Evolutionary conservation across 441 rosid genomes (phyloP).

Genomic region (Mallotus repandus): DNA sequence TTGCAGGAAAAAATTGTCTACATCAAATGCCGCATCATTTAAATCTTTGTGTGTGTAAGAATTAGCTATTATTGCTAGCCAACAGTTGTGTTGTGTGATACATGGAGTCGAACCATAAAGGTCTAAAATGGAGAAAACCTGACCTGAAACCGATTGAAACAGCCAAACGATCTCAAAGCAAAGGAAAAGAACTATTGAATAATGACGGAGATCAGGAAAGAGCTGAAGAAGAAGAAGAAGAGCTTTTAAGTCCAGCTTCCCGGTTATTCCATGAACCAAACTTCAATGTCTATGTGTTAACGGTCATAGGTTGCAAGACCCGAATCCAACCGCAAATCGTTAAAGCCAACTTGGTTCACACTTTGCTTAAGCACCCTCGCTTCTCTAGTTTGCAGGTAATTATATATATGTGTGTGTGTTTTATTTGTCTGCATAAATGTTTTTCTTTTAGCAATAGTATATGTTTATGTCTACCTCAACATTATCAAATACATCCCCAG

Average conservation of each 20-base stretch:
- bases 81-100: too few species aligned
- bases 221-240: conserved; percentile 23
- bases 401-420: too few species aligned
- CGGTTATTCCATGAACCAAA: conserved; percentile 44
- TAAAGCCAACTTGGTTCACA: conserved; percentile 22
- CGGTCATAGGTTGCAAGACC: conserved; percentile 34
- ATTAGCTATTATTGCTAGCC: too few species aligned
- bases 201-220: not conserved
- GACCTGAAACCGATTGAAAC: conserved; percentile 16
- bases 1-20: too few species aligned
- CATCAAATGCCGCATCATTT: too few species aligned
- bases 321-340: conserved; percentile 25
- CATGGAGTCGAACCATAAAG: not conserved
- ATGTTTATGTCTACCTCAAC: too few species aligned
- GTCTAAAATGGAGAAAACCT: conserved; percentile 19
- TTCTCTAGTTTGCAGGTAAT: conserved; percentile 44
- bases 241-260: conserved; percentile 43
- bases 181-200: not conserved
- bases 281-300: conserved; percentile 37
- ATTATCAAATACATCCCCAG: too few species aligned
- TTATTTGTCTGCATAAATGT: too few species aligned
- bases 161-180: not conserved
- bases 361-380: conserved; percentile 44
- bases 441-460: too few species aligned
- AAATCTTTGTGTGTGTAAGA: too few species aligned